Percentiles rank a stretch among this genome's conserved stretches.
These are phyloP conservation scores for Globisporangium middletonii DNA, from an alignment of 352 stramenopile species.

Conservation along the genomic window DNA sequence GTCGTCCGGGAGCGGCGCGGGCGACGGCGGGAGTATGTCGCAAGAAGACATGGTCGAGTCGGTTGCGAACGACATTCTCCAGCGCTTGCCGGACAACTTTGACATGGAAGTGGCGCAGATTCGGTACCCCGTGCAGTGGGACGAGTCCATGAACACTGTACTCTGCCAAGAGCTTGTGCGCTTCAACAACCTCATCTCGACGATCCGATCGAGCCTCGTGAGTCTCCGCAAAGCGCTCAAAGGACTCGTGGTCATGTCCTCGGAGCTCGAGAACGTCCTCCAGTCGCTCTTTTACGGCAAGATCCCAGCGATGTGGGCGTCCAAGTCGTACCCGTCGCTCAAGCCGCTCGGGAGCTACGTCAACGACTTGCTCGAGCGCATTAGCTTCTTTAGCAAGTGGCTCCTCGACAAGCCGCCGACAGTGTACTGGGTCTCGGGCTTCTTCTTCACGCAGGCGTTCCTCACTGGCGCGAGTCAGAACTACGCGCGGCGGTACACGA, in stretches of 20 bases:
- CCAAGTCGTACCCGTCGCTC: slow-evolving; percentile 90
- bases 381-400: slow-evolving; percentile 90
- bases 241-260: slow-evolving; percentile 92
- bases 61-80: slow-evolving; percentile 84
- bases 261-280: slow-evolving; percentile 90
- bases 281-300: slow-evolving; percentile 91
- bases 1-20: slow-evolving; percentile 49
- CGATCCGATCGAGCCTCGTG: slow-evolving; percentile 78
- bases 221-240: slow-evolving; percentile 89
- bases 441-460: slow-evolving; percentile 97
- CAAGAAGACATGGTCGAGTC: slow-evolving; percentile 88
- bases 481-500: slow-evolving; percentile 88
- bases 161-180: slow-evolving; percentile 91
- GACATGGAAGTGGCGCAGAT: slow-evolving; percentile 92
- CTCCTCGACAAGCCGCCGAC: slow-evolving; percentile 80
- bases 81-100: slow-evolving; percentile 84
- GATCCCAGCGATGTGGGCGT: slow-evolving; percentile 88
- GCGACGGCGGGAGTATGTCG: slow-evolving; percentile 53
- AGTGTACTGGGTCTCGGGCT: slow-evolving; percentile 93
- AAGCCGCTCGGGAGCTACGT: slow-evolving; percentile 91
- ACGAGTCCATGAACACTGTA: slow-evolving; percentile 93
- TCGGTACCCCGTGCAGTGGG: slow-evolving; percentile 88
- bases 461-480: slow-evolving; percentile 94
- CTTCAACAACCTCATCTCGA: slow-evolving; percentile 92
- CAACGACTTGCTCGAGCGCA: slow-evolving; percentile 86